Base-by-base conservation (phyloP, 2,329 filamentous ascomycete species). In the Ascomycota sp. region DNA sequence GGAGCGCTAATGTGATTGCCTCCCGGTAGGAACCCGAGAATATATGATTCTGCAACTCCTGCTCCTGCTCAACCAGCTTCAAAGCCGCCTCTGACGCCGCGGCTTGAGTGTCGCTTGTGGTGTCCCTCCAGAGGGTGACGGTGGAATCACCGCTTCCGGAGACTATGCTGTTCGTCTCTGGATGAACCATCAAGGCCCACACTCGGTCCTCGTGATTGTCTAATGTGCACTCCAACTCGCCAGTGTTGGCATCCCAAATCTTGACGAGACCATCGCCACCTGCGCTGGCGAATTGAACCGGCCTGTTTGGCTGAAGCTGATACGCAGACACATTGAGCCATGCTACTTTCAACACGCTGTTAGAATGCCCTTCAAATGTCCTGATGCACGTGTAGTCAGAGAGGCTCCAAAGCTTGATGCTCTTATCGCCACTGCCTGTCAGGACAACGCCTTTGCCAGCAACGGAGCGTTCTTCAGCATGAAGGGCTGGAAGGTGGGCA, bases 181-280 rank as follows among this genome's bases (percentile, higher is more conserved):
- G 63, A 47, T 86, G 65, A 8, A 81, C 70, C 4, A 81, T 70
- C 12, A 95, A 59, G 0, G 83, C 83, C 85, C 85, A 94, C 1
- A 95, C 85, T 33, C 89, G 72, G 53, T 98, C 89, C 42, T 83
- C 83, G 51, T 98, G 89, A 53, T 95, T 95, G 54, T 98, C 89
- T 4, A 98, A 65, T 0, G 89, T 98, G 38, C 78, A 77, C 40
- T 85, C 81, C 3, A 74, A 63, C 51, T 95, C 89, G 28, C 85
- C 83, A 2, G 67, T 74, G 45, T 77, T 76, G 9, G 79, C 77
- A 41, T 93, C 81, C 89, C 89, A 98, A 21, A 98, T 71, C 54
- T 95, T 98, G 34, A 98, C 83, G 4, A 98, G 65, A 2, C 89
- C 89, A 51, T 98, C 91, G 34, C 83, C 85, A 24, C 80, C 89